Base-by-base conservation (phyloP, 306 rosid species). In the Gleditsia sinensis region DNA sequence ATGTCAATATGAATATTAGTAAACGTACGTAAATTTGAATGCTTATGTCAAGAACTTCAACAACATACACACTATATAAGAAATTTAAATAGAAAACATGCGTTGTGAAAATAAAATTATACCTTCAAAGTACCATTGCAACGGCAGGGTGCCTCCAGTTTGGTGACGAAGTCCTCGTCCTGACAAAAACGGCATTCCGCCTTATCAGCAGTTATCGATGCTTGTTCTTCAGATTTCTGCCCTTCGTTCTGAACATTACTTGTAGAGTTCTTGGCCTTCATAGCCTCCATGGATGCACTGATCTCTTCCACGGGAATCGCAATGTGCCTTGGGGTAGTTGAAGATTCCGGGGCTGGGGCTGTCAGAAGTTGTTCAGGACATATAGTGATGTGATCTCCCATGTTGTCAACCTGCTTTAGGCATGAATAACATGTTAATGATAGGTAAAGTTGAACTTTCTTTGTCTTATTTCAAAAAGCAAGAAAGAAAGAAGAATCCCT, bases 81-180 rank as follows among this genome's bases (percentile, higher is more conserved):
- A n/a, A n/a, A n/a, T n/a, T n/a, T n/a, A n/a, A 28, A 28, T 28
- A 28, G 32, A 28, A 28, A 28, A 2, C 32, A 28, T 2, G 32
- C 32, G 32, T 28, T 2, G 32, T 28, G 32, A 28, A 28, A 10
- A 10, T 37, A 37, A 37, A 7, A 37, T 9, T 21, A 6, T 13
- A 48, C 80, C 80, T 60, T 75, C 10, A 75, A 24, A 7, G 84
- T 42, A 55, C 84, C 81, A 8, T 27, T 68, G 68, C 84, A 80
- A 1, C 0, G 4, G 58, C 84, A 80, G 2, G 84, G 84, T 3
- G 74, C 49, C 17, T 80, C 84, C 25, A 80, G 2, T 6, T 25
- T 10, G 25, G 12, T 6, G 2, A 80, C 25, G 67, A 9, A 55
- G 49, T 62, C 62, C 7, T 75, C 80, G 0, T 75, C 56, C 5